Base-by-base conservation (phyloP, 139 green algal species). In the Trebouxia sp. region DNA sequence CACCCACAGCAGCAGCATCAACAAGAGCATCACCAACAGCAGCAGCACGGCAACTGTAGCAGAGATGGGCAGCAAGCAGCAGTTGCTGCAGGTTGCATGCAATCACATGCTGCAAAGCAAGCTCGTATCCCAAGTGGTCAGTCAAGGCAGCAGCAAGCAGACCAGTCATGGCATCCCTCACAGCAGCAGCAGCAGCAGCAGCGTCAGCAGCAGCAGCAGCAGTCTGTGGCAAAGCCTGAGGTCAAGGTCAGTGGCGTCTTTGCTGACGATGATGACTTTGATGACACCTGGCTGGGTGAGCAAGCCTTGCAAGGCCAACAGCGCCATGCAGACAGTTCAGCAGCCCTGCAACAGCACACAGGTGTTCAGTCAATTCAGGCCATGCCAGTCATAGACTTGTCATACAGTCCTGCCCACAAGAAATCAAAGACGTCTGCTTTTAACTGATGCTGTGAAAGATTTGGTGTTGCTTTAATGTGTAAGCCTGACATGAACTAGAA, bases 221-320 rank as follows among this genome's bases (percentile, higher is more conserved):
- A 53, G 43, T 42, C 62, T 72, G 62, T 35, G n/a, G 32, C 32
- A 42, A 10, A 10, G 15, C 32, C 32, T 42, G 62, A 32, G 42
- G 35, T 72, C 32, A 72, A 41, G 11, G 62, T 72, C 62, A 72
- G 62, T 45, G 62, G 62, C 9, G 62, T 72, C n/a, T 72, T 72
- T 72, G 62, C 62, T 45, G 32, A 72, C 28, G 62, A 72, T 45
- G 62, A 72, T 45, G 62, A 72, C 35, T 72, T 72, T 72, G 62
- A 72, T 72, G 62, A 72, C 32, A 72, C 43, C 62, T 72, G 62
- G 62, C 42, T 72, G 62, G 28, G 62, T 72, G 62, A 72, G 8
- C 62, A 72, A 24, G 62, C 32, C 37, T 72, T 72, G 9, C 62
- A 72, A 15, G 62, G n/a, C n/a, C 62, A 8, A 32, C 37, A 72